Evolutionary conservation across 2,329 filamentous ascomycete genomes (phyloP).

Genomic region (Colletotrichum lupini): DNA sequence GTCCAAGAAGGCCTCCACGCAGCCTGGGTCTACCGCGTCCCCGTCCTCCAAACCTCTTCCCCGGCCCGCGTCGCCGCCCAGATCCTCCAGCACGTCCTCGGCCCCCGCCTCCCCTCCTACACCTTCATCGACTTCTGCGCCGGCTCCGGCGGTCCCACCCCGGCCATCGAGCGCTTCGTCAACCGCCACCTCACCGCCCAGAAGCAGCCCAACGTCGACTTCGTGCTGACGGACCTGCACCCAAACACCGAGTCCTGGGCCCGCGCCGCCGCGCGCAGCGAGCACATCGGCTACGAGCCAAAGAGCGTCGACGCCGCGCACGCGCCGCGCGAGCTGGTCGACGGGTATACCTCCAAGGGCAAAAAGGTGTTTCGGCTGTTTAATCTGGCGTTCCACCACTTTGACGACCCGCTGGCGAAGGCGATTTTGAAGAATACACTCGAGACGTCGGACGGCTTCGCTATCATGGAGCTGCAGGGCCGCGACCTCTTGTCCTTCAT

Average conservation of each 20-base stretch:
- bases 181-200: constrained; percentile 56
- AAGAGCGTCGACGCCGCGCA: constrained; percentile 73
- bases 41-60: constrained; percentile 65
- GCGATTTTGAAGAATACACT: constrained; percentile 73
- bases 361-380: constrained; percentile 75
- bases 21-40: constrained; percentile 70
- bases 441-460: constrained; percentile 73
- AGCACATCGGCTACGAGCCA: constrained; percentile 69
- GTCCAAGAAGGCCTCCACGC: constrained; percentile 74
- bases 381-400: constrained; percentile 82
- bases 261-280: constrained; percentile 59
- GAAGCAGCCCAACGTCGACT: constrained; percentile 54
- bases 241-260: constrained; percentile 73
- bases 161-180: constrained; percentile 68
- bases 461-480: constrained; percentile 81
- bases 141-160: constrained; percentile 78
- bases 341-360: constrained; percentile 43
- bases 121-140: constrained; percentile 82
- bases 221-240: constrained; percentile 74
- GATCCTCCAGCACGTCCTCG: constrained; percentile 64
- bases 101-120: constrained; percentile 59
- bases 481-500: constrained; percentile 66
- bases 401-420: constrained; percentile 70
- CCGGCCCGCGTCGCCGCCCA: constrained; percentile 71
- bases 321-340: constrained; percentile 63